Evolutionary conservation across 495 filamentous ascomycete genomes (phyloP), one percentile per base, ranked within the genome.

Genomic region (Thermothielavioides terrestris): DNA sequence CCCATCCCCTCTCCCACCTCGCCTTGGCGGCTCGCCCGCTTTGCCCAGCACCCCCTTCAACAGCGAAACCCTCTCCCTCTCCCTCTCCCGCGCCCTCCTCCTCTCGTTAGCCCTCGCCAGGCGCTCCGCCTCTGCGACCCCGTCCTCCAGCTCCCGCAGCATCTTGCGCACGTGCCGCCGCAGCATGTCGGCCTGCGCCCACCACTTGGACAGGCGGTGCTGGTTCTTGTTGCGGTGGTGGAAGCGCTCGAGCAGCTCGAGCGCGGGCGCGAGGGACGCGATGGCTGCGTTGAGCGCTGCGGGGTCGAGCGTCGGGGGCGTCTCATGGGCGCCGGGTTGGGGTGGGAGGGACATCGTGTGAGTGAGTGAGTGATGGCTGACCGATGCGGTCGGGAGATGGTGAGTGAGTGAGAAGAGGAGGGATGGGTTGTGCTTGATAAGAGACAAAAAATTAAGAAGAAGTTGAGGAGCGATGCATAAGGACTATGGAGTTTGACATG

Each of bases 191-290:
- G 89, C 69, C 65, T 76, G 72, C 59, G 78, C 78, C 78, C 83
- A 92, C 88, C 87, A 92, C 54, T 76, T 80, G 3, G 80, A 67
- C 31, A 69, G 67, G 31, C 77, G 77, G 62, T 91, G 86, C 65
- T 92, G 87, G 65, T 91, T 91, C 56, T 81, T 82, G 68, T 90
- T 89, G 60, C 85, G 85, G 63, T 88, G 84, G 57, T 78, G 77
- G 40, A 88, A 69, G 56, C 85, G 67, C 46, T 79, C 71, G 34
- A 94, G 77, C 17, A 81, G 54, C 15, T 56, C 42, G 44, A 60
- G 53, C n/a, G 57, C 47, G 1, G 65, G 46, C 9, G 30, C 23
- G 32, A 69, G 54, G 22, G 51, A 41, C 0, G 44, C 23, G 42
- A 54, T 20, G 12, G 52, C 22, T 10, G 36, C 17, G 18, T 6